Evolutionary conservation across 2,329 filamentous ascomycete genomes (phyloP).

Genomic region (Chrysoporthe deuterocubensis): DNA sequence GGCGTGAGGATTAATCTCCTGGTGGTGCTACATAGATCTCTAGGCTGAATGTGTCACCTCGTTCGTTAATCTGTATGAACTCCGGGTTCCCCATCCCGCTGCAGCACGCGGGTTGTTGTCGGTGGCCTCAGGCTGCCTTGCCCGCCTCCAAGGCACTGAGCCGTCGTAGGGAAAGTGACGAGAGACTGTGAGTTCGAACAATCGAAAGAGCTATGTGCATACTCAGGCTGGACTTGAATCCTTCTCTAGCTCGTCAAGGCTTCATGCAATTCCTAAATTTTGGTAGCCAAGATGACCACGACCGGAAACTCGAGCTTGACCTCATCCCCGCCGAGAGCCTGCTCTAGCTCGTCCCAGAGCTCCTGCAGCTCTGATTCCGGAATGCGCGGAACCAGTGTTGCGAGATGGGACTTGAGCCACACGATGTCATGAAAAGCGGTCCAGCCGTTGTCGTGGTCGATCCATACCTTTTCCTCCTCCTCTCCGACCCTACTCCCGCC

Average conservation of each 20-base stretch:
- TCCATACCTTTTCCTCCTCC: constrained; percentile 30
- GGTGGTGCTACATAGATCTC: no score
- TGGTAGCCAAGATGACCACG: constrained; percentile 32
- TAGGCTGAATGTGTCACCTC: no score
- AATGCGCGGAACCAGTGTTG: constrained; percentile 28
- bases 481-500: constrained; percentile 20
- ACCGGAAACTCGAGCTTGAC: constrained; percentile 28
- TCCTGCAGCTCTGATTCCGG: constrained; percentile 27
- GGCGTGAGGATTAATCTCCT: no score
- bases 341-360: constrained; percentile 30
- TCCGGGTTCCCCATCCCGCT: no score
- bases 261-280: background rate
- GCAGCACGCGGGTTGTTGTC: no score
- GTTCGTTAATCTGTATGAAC: no score
- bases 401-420: constrained; percentile 29
- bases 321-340: constrained; percentile 23
- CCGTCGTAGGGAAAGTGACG: background rate
- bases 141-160: background rate
- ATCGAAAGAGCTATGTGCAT: no score
- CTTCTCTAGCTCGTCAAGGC: background rate
- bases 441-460: constrained; percentile 30
- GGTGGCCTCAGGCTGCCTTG: no score
- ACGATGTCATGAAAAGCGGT: constrained; percentile 24
- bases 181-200: no score
- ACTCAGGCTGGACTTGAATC: background rate